Conservation (phyloP, 1,284 basidiomycete genomes). For the Ganoderma sinense region DNA sequence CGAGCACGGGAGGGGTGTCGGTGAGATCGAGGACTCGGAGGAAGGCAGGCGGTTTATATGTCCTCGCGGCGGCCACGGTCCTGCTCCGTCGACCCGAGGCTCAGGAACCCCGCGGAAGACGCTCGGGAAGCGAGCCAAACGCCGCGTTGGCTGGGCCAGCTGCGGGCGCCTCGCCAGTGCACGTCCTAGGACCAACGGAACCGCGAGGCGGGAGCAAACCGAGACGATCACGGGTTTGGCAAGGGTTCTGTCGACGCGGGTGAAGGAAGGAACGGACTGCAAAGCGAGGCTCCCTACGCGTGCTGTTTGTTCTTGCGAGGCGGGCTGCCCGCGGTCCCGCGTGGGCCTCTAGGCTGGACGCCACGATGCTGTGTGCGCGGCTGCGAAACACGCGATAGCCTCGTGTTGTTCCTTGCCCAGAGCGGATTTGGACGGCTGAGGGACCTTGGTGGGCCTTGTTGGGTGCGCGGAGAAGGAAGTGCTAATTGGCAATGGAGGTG, state of each 20-base stretch:
- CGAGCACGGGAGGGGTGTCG: conserved; percentile 15
- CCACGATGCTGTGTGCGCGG: not conserved
- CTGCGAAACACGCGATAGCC: conserved; percentile 10
- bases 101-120: conserved; percentile 16
- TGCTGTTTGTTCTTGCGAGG: not conserved
- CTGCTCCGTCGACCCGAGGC: not conserved
- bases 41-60: not conserved
- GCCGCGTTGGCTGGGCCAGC: conserved; percentile 9
- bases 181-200: not conserved
- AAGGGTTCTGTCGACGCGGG: not conserved
- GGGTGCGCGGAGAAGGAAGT: conserved; percentile 3
- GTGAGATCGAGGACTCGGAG: not conserved
- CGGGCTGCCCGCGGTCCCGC: not conserved
- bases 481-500: conserved; percentile 3
- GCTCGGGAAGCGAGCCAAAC: conserved; percentile 9
- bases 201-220: conserved; percentile 3
- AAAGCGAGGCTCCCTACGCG: not conserved
- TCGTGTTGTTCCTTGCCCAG: conserved; percentile 12
- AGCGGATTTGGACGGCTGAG: not conserved
- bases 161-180: not conserved
- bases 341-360: not conserved
- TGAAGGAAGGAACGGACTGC: not conserved
- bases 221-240: conserved; percentile 6
- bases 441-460: not conserved
- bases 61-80: conserved; percentile 5